Evolutionary conservation across 805 yeast genomes (phyloP), one percentile per base, ranked within the genome.

Genomic region (Wickerhamiella occidentalis): DNA sequence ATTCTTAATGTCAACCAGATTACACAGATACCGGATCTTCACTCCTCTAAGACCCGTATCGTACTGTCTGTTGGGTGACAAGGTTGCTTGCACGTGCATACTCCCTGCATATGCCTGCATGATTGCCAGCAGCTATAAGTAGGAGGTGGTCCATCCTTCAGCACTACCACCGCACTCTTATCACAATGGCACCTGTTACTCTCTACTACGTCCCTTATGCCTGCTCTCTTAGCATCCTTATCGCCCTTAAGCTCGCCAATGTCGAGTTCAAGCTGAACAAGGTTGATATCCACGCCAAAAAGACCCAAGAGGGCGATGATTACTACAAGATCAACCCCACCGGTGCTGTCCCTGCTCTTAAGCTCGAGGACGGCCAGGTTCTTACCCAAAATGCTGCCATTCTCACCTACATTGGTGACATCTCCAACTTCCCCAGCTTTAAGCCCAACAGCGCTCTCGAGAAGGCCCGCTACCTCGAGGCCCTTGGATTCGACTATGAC

Each of bases 281-380:
- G 26, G 51, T 45, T 13, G 48, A 44, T 29, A 22, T 12, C 13
- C 50, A 40, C 12, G 29, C 35, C 17, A 37, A 29, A 15, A 28
- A 15, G 28, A 38, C 49, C 18, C 21, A 21, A n/a, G 33, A 18
- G 13, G 47, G 49, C n/a, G 47, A 23, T 15, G 54, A 49, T n/a
- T 49, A 23, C 48, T 8, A 33, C 37, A 37, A 48, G 12, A 38
- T 52, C 48, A 47, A 44, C 48, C 54, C 53, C 19, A 37, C 40
- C 11, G 55, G 53, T 13, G 46, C 49, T n/a, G 55, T 51, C 19
- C 55, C 55, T 19, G 45, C 54, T 13, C 28, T 52, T 38, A 18
- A 46, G 35, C 47, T 52, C 33, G 51, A 40, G 33, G 44, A 52
- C 21, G 54, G 54, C 26, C 3, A 22, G 8, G 19, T 52, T 19